Conservation (phyloP, 2,329 filamentous ascomycete species). For the Paecilomyces niveus region DNA sequence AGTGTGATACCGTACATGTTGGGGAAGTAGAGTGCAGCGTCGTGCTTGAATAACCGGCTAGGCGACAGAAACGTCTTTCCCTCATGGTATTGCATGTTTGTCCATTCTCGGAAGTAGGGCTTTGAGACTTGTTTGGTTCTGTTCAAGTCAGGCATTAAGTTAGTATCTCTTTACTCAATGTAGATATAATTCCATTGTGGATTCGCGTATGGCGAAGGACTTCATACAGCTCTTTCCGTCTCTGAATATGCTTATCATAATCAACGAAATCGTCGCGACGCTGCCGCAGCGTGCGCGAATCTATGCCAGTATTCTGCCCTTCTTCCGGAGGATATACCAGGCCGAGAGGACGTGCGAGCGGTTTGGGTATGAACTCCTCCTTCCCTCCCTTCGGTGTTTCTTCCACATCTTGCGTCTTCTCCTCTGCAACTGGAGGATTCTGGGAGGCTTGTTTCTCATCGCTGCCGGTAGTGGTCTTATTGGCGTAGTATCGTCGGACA, state of each 20-base stretch:
- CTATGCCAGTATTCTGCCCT: slow-evolving; percentile 77
- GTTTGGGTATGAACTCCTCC: slow-evolving; percentile 46
- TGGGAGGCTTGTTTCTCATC: neutral
- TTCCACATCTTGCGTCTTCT: neutral
- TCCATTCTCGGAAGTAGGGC: slow-evolving; percentile 95
- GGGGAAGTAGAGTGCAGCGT: slow-evolving; percentile 83
- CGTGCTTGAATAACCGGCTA: slow-evolving; percentile 72
- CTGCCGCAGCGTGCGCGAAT: slow-evolving; percentile 59
- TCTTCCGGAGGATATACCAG: slow-evolving; percentile 63
- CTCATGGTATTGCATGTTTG: slow-evolving; percentile 70
- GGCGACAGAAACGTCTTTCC: slow-evolving; percentile 91
- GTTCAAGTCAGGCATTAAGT: slow-evolving; percentile 1
- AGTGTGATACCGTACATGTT: slow-evolving; percentile 81
- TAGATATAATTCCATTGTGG: neutral
- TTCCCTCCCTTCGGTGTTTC: slow-evolving; percentile 9
- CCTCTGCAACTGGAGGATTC: neutral
- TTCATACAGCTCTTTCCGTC: slow-evolving; percentile 68
- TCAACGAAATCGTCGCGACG: slow-evolving; percentile 73
- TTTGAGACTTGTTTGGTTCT: slow-evolving; percentile 70
- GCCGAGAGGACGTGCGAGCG: slow-evolving; percentile 69
- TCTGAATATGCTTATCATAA: slow-evolving; percentile 74
- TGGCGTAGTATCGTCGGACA: slow-evolving; percentile 23
- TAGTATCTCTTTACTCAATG: neutral
- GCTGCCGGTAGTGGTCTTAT: slow-evolving; percentile 7
- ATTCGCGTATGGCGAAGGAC: neutral